Evolutionary conservation across 345 rosid genomes (phyloP), one percentile per base, ranked within the genome.

Genomic region (Populus tremula): DNA sequence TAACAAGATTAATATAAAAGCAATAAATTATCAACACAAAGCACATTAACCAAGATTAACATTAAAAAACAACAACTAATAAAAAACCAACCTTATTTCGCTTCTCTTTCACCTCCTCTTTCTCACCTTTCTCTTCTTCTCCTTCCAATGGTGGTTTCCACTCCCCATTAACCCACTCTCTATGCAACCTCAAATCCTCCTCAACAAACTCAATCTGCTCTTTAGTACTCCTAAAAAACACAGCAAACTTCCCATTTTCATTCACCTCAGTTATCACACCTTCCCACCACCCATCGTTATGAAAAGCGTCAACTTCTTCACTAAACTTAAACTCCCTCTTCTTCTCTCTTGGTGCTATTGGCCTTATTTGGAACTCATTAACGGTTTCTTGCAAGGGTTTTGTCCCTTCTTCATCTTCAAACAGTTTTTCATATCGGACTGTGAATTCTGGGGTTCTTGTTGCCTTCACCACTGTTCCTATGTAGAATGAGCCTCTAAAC

Each of bases 281-380:
- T 78, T 93, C 98, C 98, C 99, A 91, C 99, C 99, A 93, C 31
- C 97, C 99, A 17, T 91, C 98, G 39, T 82, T 86, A 71, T 84
- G 63, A 66, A n/a, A 87, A 0, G 96, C 96, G 33, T 94, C 94
- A 12, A 94, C 99, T 12, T 87, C 89, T 4, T 89, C 92, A 9
- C 91, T 84, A 39, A 87, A 74, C 77, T 41, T 76, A 61, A 90
- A 87, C 4, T 68, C 77, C 80, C 87, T 77, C 38, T 64, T 77
- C 70, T 76, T 82, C 83, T 93, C 98, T 70, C 79, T 74, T 23
- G 95, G 97, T 5, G 93, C 83, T 78, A 74, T 43, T 0, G 88
- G 89, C 73, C 98, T 78, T 59, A 93, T 43, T 84, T 87, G 90
- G 9, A 8, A 59, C 35, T 21, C 54, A 56, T 86, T 82, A 12